Conservation (phyloP, 169 alveolate genomes). For the Fabrea salina region DNA sequence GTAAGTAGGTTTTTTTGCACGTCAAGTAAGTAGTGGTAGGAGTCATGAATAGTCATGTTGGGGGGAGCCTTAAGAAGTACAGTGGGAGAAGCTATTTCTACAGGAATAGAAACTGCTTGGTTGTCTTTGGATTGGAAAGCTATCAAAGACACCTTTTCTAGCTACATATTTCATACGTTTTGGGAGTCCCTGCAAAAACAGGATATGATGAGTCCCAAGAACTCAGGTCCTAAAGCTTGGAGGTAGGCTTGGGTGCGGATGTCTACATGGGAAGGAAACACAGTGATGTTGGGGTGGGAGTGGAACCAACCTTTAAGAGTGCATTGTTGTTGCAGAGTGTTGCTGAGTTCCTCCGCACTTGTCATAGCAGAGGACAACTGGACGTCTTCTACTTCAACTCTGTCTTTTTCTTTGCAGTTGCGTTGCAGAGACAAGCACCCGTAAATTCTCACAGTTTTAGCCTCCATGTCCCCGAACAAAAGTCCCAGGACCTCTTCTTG, state of each 20-base stretch:
- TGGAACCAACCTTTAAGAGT: slow-evolving; percentile 60
- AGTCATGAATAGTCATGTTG: background rate
- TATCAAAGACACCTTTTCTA: background rate
- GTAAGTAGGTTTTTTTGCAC: background rate
- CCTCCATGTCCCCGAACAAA: slow-evolving; percentile 30
- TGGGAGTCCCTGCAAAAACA: slow-evolving; percentile 12
- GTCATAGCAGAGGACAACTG: slow-evolving; percentile 40
- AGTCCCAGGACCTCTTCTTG: slow-evolving; percentile 58
- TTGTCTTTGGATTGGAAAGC: slow-evolving; percentile 8
- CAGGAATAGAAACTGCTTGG: background rate
- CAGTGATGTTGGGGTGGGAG: slow-evolving; percentile 61
- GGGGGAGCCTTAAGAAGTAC: background rate
- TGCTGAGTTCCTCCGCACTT: slow-evolving; percentile 38
- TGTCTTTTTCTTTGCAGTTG: slow-evolving; percentile 49
- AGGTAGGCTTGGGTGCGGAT: slow-evolving; percentile 32
- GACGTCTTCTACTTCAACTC: slow-evolving; percentile 58
- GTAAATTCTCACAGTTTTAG: background rate
- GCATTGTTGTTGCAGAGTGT: background rate
- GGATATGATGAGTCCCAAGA: slow-evolving; percentile 45
- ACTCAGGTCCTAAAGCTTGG: slow-evolving; percentile 34
- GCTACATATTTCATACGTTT: slow-evolving; percentile 5
- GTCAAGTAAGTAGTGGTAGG: slow-evolving; percentile 4
- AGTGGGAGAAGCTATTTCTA: background rate
- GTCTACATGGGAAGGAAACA: slow-evolving; percentile 54
- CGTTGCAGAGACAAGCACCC: background rate